phyloP scores from a whole-genome alignment of 257 asterid genomes.

The Solanum microdontum region DNA sequence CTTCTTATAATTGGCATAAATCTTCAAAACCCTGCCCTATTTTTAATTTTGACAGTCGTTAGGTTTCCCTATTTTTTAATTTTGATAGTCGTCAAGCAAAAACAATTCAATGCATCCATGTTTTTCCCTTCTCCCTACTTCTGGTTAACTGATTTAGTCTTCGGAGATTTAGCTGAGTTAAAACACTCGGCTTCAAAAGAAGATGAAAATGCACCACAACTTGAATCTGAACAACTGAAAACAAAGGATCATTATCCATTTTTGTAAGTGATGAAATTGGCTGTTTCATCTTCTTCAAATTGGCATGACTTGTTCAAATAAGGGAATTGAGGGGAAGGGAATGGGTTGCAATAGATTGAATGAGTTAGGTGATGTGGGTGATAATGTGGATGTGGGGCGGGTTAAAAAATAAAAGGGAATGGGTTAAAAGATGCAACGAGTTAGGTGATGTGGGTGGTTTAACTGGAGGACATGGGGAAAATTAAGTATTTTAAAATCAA shows the following conservation, averaged over 20 bases:
- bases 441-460: not conserved
- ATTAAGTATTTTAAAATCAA: not conserved
- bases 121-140: not conserved
- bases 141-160: not conserved
- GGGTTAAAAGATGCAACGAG: not conserved
- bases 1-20: slow-evolving; percentile 28
- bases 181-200: not conserved
- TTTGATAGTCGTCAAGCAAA: not conserved
- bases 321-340: not conserved
- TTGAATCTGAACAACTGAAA: not conserved
- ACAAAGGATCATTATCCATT: not conserved
- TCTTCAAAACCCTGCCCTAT: slow-evolving; percentile 19
- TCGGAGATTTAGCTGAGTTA: not conserved
- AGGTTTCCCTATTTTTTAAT: not conserved
- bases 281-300: not conserved
- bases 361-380: not conserved
- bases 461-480: not conserved
- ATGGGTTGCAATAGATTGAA: no score
- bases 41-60: not conserved
- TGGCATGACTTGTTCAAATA: not conserved
- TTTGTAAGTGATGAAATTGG: not conserved
- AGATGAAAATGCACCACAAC: not conserved
- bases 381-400: not conserved
- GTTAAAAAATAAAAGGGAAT: not conserved
- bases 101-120: not conserved